A percentile compares a stretch with the other conserved stretches of the same genome.
phyloP scores from a whole-genome alignment of 768 basidiomycete species.

The Cystofilobasidium bisporidii region DNA sequence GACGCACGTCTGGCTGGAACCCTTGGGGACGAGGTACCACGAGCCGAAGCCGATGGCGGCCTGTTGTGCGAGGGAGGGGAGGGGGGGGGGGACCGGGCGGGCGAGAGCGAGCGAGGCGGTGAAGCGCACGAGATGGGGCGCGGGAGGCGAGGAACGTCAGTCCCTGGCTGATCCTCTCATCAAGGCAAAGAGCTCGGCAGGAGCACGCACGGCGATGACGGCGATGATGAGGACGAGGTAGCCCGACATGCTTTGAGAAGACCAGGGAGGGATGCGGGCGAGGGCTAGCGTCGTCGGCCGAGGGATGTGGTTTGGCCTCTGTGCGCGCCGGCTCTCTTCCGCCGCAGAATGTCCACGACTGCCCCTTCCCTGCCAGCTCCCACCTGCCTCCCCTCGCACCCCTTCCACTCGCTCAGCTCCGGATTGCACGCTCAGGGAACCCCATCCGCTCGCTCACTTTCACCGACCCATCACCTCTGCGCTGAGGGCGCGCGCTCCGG shows the following conservation, averaged over 20 bases:
- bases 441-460: too few species aligned
- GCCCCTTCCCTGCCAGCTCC: too few species aligned
- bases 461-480: too few species aligned
- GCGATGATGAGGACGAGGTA: slow-evolving; percentile 3
- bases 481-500: too few species aligned
- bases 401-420: too few species aligned
- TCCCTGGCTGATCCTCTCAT: not conserved
- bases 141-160: not conserved
- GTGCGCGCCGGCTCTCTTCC: too few species aligned
- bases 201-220: not conserved
- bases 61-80: not conserved
- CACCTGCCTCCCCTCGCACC: too few species aligned
- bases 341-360: too few species aligned
- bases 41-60: slow-evolving; percentile 1
- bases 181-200: not conserved
- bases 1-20: not conserved
- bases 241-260: not conserved
- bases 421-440: too few species aligned
- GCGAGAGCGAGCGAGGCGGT: not conserved
- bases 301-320: too few species aligned
- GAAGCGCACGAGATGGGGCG: not conserved
- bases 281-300: not conserved
- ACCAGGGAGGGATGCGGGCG: not conserved
- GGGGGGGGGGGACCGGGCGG: not conserved
- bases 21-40: not conserved